Evolutionary conservation across 495 filamentous ascomycete species (phyloP).

Genomic region (Neurospora cerealis): DNA sequence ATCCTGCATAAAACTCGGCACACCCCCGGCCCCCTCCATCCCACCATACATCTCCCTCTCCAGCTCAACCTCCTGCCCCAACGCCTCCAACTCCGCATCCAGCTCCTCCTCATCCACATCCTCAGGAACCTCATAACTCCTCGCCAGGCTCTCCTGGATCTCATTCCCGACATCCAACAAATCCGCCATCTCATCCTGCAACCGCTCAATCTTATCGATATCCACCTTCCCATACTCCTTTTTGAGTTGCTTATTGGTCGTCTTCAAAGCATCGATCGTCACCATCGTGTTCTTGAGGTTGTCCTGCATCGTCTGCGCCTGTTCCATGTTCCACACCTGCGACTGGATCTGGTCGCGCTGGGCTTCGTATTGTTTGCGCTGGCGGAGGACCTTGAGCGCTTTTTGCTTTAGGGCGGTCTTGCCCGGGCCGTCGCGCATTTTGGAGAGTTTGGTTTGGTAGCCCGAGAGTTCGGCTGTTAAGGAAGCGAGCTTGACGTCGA

Average conservation of each 20-base stretch:
- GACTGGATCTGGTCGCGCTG: slow-evolving; percentile 92
- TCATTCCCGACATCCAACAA: slow-evolving; percentile 96
- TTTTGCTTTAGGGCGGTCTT: slow-evolving; percentile 91
- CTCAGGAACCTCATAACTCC: slow-evolving; percentile 92
- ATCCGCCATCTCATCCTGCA: slow-evolving; percentile 99
- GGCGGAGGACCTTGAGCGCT: slow-evolving; percentile 88
- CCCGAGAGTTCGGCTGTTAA: slow-evolving; percentile 83
- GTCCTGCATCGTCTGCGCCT: slow-evolving; percentile 98
- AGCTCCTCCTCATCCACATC: slow-evolving; percentile 97
- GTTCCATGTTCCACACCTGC: slow-evolving; percentile 99
- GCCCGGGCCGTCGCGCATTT: slow-evolving; percentile 94
- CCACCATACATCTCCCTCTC: slow-evolving; percentile 44
- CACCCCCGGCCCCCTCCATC: slow-evolving; percentile 33
- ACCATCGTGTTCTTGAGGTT: slow-evolving; percentile 99
- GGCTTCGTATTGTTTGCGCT: slow-evolving; percentile 89
- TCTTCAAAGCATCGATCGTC: slow-evolving; percentile 94
- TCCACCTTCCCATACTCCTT: slow-evolving; percentile 98
- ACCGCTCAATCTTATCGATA: slow-evolving; percentile 91
- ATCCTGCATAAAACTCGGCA: slow-evolving; percentile 84
- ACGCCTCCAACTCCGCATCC: slow-evolving; percentile 90
- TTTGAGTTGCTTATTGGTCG: slow-evolving; percentile 82
- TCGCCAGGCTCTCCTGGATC: slow-evolving; percentile 90
- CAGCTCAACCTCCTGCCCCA: slow-evolving; percentile 83
- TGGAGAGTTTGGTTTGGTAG: slow-evolving; percentile 78
- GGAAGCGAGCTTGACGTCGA: slow-evolving; percentile 91